These are phyloP conservation scores for Panaeolus papilionaceus DNA, from an alignment of 768 basidiomycete genomes.

Conservation along the genomic window DNA sequence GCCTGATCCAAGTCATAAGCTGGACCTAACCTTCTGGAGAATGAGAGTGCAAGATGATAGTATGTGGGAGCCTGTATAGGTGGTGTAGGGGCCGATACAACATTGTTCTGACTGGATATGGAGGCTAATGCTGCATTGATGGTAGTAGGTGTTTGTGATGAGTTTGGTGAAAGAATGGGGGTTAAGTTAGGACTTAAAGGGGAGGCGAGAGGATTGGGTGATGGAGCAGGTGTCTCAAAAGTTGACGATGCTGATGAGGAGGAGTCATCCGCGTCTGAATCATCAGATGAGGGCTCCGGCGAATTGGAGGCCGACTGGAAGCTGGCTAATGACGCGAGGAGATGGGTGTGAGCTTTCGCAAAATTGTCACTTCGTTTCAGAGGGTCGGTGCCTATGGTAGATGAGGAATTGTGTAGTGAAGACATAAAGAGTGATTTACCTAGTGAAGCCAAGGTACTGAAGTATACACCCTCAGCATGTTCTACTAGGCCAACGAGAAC, in stretches of 20 bases:
- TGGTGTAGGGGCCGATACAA: neutral
- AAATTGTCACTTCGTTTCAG: slow-evolving; percentile 65
- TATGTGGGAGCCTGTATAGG: slow-evolving; percentile 32
- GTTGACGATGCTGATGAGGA: slow-evolving; percentile 2
- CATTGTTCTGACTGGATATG: neutral
- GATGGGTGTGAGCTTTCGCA: slow-evolving; percentile 56
- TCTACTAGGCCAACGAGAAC: slow-evolving; percentile 64
- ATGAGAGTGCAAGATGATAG: slow-evolving; percentile 84
- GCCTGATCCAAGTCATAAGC: slow-evolving; percentile 73
- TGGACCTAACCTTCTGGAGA: slow-evolving; percentile 51
- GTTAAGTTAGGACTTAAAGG: neutral
- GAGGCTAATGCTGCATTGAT: neutral
- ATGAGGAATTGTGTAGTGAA: neutral
- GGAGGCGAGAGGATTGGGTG: neutral
- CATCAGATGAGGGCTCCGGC: slow-evolving; percentile 36
- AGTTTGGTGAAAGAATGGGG: neutral
- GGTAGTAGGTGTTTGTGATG: neutral
- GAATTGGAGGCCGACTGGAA: slow-evolving; percentile 48
- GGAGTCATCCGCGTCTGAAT: neutral
- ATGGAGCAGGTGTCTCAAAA: slow-evolving; percentile 5
- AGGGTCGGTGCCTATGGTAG: slow-evolving; percentile 64
- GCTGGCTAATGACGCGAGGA: slow-evolving; percentile 52
- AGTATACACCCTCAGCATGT: slow-evolving; percentile 77
- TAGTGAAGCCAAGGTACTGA: slow-evolving; percentile 69
- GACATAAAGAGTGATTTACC: slow-evolving; percentile 45